Base-by-base conservation (phyloP, 495 filamentous ascomycete species). In the Lophium mytilinum region DNA sequence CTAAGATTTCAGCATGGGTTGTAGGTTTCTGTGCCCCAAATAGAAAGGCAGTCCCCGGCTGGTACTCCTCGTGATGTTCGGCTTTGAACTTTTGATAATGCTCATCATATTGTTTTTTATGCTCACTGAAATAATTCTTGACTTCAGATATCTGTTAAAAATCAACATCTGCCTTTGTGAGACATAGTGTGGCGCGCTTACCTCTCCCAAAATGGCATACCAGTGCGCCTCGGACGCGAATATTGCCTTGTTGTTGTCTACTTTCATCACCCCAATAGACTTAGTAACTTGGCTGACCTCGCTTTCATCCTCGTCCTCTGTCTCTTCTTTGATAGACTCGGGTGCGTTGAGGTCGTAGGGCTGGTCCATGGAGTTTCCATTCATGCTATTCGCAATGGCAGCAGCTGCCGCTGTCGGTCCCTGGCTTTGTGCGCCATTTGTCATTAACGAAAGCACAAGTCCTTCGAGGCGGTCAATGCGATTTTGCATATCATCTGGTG, bases 401-500 rank as follows among this genome's bases (percentile, higher is more conserved):
- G 83, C 80, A 50, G 78, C 71, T 9, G 83, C 80, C 14, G 78
- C 88, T 9, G 83, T 73, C 1, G 79, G 82, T 46, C 84, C 82
- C 68, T 75, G 81, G 58, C 82, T 77, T 9, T 67, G 60, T 14
- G 62, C 48, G 48, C 89, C 90, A 71, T 90, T 91, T 61, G 90
- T 92, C 93, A 99, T 97, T 71, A 99, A 75, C 3, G 89, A 94
- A 51, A 99, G 71, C 52, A 99, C 93, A 67, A 99, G 75, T 51
- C 91, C 87, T 80, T 99, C 93, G 62, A 99, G 73, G 62, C 93
- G 85, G 74, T 99, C 90, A 72, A 99, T 99, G 68, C 93, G 87
- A 66, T 91, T 94, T 73, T 99, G 93, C 93, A 99, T 99, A 71
- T 96, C 93, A 79, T 95, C 92, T 30, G 93, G 83, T 47, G 86